These are phyloP conservation scores for Endoconidiophora laricicola DNA, from an alignment of 2,329 filamentous ascomycete species.

Conservation along the genomic window DNA sequence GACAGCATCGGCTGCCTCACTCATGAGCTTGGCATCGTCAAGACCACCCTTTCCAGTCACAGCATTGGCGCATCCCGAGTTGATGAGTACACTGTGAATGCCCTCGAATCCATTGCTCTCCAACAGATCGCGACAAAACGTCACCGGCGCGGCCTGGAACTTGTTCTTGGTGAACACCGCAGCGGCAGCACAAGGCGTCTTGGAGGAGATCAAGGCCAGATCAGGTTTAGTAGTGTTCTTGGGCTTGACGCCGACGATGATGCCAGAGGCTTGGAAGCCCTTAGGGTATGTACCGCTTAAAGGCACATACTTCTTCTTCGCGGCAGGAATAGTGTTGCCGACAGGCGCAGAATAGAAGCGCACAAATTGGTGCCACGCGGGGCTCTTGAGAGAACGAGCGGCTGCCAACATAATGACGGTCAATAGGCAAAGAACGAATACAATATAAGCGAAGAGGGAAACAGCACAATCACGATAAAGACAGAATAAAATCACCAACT, in stretches of 20 bases:
- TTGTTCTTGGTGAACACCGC: slow-evolving; percentile 97
- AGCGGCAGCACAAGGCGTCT: slow-evolving; percentile 68
- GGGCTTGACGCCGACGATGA: slow-evolving; percentile 84
- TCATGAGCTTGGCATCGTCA: slow-evolving; percentile 79
- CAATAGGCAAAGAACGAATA: not conserved
- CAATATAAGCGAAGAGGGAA: not conserved
- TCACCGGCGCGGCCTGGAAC: slow-evolving; percentile 92
- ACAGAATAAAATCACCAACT: not conserved
- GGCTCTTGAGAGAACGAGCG: not conserved
- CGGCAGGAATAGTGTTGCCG: slow-evolving; percentile 39
- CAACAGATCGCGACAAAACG: slow-evolving; percentile 60
- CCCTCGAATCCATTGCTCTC: slow-evolving; percentile 48
- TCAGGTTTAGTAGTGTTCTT: slow-evolving; percentile 85
- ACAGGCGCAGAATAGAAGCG: slow-evolving; percentile 13
- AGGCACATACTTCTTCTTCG: slow-evolving; percentile 84
- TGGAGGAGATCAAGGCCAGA: slow-evolving; percentile 74
- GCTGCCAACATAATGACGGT: slow-evolving; percentile 2
- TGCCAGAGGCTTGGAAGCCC: slow-evolving; percentile 74
- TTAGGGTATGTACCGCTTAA: slow-evolving; percentile 72
- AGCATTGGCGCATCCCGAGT: slow-evolving; percentile 92
- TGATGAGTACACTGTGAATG: slow-evolving; percentile 71
- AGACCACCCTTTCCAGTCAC: slow-evolving; percentile 83
- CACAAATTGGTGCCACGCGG: slow-evolving; percentile 3
- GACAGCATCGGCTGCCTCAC: slow-evolving; percentile 52
- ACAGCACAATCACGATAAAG: not conserved